Conservation (phyloP, 192 early-diverging fungal species). For the Dimargaris cristalligena region DNA sequence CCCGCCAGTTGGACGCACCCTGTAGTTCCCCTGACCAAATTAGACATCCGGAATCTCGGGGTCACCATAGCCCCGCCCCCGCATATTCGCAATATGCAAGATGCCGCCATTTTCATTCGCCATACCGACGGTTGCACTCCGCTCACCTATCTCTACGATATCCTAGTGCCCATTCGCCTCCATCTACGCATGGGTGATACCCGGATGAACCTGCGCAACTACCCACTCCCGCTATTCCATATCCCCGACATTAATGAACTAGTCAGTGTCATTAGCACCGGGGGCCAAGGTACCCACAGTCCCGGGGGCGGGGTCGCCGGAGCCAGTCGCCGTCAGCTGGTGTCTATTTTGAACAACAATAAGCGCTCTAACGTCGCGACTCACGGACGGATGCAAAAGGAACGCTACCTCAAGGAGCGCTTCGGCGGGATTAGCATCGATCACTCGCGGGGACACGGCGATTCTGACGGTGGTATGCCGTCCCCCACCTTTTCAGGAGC, state of each 20-base stretch:
- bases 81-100: constrained; percentile 22
- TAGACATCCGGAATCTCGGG: constrained; percentile 25
- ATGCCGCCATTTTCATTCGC: constrained; percentile 26
- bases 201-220: constrained; percentile 28
- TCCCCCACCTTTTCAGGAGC: too few relatives aligned
- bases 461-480: too few relatives aligned
- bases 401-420: constrained; percentile 5
- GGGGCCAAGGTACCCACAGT: background rate
- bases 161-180: constrained; percentile 24
- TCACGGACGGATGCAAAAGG: constrained; percentile 5
- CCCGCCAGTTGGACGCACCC: constrained; percentile 27
- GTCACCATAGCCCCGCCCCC: constrained; percentile 24
- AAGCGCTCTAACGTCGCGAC: constrained; percentile 1
- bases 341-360: constrained; percentile 6
- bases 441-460: too few relatives aligned
- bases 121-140: constrained; percentile 29
- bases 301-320: background rate
- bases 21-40: constrained; percentile 18
- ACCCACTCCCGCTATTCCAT: constrained; percentile 29
- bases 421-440: background rate
- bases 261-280: background rate
- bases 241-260: constrained; percentile 22
- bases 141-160: constrained; percentile 23
- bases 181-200: constrained; percentile 27
- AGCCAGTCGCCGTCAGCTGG: background rate